Percentiles rank a stretch among this genome's conserved stretches.
phyloP scores from a whole-genome alignment of 139 green algal genomes.

The Nannochloris sp. region DNA sequence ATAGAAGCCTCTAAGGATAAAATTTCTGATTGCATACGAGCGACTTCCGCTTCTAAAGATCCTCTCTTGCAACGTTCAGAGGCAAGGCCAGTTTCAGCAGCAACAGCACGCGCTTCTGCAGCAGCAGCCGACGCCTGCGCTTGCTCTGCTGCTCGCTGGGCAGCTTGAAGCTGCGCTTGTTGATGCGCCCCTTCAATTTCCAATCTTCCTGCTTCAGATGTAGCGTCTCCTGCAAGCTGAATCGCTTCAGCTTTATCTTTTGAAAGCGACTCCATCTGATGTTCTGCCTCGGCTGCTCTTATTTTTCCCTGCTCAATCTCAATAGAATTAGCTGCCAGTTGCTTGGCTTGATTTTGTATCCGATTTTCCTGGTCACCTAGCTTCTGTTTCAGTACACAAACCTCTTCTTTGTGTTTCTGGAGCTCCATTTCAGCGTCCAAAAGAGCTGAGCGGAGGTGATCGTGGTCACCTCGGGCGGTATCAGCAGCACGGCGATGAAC shows the following conservation, averaged over 20 bases:
- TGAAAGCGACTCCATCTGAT: neutral
- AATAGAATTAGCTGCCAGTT: neutral
- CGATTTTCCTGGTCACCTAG: neutral
- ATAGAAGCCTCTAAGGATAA: neutral
- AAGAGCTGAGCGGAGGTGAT: neutral
- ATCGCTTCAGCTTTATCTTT: neutral
- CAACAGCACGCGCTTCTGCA: neutral
- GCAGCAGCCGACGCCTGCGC: neutral
- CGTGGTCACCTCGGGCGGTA: neutral
- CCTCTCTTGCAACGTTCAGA: neutral
- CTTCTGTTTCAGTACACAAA: neutral
- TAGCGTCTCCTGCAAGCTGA: neutral
- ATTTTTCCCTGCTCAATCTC: neutral
- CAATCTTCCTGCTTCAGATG: neutral
- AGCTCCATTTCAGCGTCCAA: neutral
- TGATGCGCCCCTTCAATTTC: neutral
- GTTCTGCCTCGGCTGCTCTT: neutral
- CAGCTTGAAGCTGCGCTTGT: neutral
- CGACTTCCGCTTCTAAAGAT: neutral
- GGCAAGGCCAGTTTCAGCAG: neutral
- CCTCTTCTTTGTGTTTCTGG: neutral
- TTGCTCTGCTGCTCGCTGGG: neutral
- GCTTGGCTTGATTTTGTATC: neutral
- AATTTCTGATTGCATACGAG: neutral
- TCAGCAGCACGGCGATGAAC: neutral